Percentiles rank a stretch among this genome's conserved stretches.
Conservation (phyloP, 345 rosid species). For the Populus ilicifolia region DNA sequence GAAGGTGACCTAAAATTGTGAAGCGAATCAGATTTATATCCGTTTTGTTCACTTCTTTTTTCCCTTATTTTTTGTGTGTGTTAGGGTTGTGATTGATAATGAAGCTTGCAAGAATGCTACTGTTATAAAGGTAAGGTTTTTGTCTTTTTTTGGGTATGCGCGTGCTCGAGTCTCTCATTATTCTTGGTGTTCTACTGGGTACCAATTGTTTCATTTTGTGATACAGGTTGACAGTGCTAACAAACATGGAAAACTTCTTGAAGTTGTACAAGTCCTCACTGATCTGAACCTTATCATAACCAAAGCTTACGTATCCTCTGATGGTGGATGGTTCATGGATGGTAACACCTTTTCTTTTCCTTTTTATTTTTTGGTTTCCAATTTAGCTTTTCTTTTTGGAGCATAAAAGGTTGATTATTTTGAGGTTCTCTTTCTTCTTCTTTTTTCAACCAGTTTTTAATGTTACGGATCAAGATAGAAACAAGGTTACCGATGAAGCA, state of each 20-base stretch:
- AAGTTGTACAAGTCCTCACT: conserved; percentile 89
- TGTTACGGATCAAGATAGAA: conserved; percentile 83
- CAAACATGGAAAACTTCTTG: conserved; percentile 87
- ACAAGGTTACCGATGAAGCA: conserved; percentile 70
- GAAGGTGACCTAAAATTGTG: background rate
- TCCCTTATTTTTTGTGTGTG: background rate
- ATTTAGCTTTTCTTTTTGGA: background rate
- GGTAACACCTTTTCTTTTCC: conserved; percentile 38
- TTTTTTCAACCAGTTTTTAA: conserved; percentile 56
- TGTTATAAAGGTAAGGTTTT: conserved; percentile 58
- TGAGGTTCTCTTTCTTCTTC: background rate
- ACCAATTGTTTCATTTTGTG: background rate
- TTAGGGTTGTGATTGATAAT: conserved; percentile 96
- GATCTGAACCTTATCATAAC: conserved; percentile 79
- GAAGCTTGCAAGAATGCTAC: conserved; percentile 86
- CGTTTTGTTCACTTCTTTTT: background rate
- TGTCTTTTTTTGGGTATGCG: background rate
- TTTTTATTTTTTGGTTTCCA: background rate
- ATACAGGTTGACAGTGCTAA: conserved; percentile 52
- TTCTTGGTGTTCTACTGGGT: background rate
- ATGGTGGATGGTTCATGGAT: conserved; percentile 99
- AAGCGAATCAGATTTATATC: conserved; percentile 3
- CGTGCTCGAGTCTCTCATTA: too few relatives aligned
- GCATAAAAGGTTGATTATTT: conserved; percentile 7
- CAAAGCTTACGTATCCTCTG: conserved; percentile 93